Evolutionary conservation across 768 basidiomycete species (phyloP), one percentile per base, ranked within the genome.

Genomic region (Lentinula guzmanii): DNA sequence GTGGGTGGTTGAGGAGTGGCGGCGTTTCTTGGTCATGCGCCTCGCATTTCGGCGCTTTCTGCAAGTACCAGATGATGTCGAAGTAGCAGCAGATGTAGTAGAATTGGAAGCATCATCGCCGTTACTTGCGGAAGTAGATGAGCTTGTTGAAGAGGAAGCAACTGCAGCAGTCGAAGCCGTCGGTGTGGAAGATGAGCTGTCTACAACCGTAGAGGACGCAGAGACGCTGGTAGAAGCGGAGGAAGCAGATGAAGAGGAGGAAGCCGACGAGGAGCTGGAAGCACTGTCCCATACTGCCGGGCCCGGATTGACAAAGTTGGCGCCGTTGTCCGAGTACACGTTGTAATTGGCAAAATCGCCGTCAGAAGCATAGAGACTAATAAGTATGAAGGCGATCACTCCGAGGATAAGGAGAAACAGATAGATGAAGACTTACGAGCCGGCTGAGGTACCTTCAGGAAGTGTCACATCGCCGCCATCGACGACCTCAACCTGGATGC

Each of bases 301-400:
- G 42, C 59, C 59, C 10, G 51, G 48, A 51, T 60, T 41, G 2
- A 35, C 48, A n/a, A 60, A 60, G 15, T 18, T n/a, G 11, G 33
- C 28, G 8, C 59, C 59, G 34, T 59, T 50, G 39, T 51, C 51
- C 10, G 33, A n/a, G 37, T 60, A 60, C 7, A 63, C 62, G 42
- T 63, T 51, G 58, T 59, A 63, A 28, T 60, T 35, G 18, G 62
- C 62, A 31, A 59, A 60, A 13, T 33, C 50, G 6, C 62, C 58
- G 52, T 59, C 43, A 16, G 62, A 9, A 4, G 24, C 52, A 42
- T 63, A 63, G 9, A 63, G 62, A 4, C 61, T 62, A 45, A 16
- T 16, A 7, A 16, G n/a, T 18, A 18, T 16, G n/a, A 8, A 50
- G n/a, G 0, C n/a, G 10, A 24, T 60, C 15, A 34, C 7, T 21